A percentile compares a stretch with the other conserved stretches of the same genome.
Conservation (phyloP, 1,139 yeast species). For the Geotrichum australiense region DNA sequence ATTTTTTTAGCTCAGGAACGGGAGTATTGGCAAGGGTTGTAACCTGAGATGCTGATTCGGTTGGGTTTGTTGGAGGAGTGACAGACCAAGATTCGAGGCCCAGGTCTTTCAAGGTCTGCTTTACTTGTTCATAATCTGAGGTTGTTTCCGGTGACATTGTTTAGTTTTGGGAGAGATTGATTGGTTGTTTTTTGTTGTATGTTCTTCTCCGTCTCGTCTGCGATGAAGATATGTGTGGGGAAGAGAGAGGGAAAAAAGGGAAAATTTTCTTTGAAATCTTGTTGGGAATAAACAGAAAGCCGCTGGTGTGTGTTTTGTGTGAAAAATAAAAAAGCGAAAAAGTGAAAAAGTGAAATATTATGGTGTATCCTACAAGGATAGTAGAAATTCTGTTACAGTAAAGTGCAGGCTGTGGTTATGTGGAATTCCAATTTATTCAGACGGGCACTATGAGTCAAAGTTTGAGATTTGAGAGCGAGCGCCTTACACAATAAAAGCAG, state of each 20-base stretch:
- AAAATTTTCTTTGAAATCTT: too few relatives aligned
- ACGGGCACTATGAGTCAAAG: too few relatives aligned
- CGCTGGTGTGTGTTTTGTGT: too few relatives aligned
- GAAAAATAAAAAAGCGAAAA: too few relatives aligned
- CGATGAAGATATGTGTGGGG: not conserved
- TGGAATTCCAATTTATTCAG: not conserved
- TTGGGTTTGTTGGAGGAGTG: conserved; percentile 10
- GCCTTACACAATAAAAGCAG: too few relatives aligned
- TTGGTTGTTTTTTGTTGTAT: too few relatives aligned
- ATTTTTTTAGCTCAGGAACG: conserved; percentile 6
- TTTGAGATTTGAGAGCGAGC: too few relatives aligned
- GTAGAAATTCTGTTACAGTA: not conserved
- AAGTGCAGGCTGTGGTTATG: not conserved
- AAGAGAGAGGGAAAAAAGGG: not conserved
- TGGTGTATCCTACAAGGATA: not conserved
- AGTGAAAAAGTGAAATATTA: not conserved
- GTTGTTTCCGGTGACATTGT: conserved; percentile 1
- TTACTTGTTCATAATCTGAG: conserved; percentile 15
- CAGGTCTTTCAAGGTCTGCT: conserved; percentile 14
- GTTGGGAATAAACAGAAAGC: not conserved
- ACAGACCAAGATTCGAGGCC: conserved; percentile 17
- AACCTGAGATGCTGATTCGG: conserved; percentile 6
- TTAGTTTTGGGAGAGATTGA: too few relatives aligned
- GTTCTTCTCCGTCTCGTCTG: too few relatives aligned
- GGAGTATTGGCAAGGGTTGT: conserved; percentile 16